These are phyloP conservation scores for Balakata baccata DNA, from an alignment of 345 rosid genomes.

Conservation along the genomic window DNA sequence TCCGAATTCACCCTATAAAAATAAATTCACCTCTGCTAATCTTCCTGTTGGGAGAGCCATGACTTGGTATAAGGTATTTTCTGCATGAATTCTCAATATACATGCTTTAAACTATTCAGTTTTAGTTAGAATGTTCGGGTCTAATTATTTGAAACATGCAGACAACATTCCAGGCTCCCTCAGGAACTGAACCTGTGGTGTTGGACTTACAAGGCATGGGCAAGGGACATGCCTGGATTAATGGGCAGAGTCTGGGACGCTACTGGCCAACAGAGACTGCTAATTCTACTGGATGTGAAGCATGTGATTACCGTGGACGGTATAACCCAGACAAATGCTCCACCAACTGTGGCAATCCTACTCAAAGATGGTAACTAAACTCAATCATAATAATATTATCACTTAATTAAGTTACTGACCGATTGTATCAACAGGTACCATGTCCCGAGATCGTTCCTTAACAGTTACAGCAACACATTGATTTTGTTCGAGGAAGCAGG, in stretches of 20 bases:
- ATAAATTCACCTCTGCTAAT: background rate
- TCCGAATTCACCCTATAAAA: background rate
- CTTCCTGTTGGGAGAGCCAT: conserved; percentile 5
- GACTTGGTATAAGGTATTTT: conserved; percentile 26
- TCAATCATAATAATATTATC: background rate
- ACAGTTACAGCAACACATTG: background rate
- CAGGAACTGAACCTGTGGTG: conserved; percentile 22
- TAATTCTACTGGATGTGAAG: background rate
- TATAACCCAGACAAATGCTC: background rate
- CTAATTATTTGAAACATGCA: background rate
- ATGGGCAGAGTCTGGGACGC: background rate
- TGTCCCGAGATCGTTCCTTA: conserved; percentile 15
- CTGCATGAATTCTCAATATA: no score
- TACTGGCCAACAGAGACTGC: background rate
- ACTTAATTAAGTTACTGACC: background rate
- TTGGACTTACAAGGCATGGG: conserved; percentile 24
- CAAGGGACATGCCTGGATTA: conserved; percentile 23
- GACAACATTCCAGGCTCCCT: conserved; percentile 16
- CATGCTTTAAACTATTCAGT: no score
- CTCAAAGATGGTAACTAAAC: conserved; percentile 13
- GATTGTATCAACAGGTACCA: background rate
- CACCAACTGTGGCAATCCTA: conserved; percentile 10
- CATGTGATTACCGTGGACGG: conserved; percentile 16
- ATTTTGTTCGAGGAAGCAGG: conserved; percentile 22
- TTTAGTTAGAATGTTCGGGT: no score